phyloP scores from a whole-genome alignment of 2,329 filamentous ascomycete species.

The Arthrobotrys megalospora region DNA sequence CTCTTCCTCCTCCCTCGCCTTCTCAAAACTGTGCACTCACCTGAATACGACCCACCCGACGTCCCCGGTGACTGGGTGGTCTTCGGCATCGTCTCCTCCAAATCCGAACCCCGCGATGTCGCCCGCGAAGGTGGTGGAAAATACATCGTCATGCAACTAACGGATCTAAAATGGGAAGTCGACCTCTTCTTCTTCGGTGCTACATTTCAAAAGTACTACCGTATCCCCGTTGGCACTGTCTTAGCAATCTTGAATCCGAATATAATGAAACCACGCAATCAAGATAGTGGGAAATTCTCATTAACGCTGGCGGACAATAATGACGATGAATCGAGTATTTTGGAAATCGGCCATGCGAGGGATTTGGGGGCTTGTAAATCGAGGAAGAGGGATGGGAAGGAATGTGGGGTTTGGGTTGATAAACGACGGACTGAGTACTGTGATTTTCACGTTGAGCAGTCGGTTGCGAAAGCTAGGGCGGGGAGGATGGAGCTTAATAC shows the following conservation, averaged over 20 bases:
- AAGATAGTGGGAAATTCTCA: conserved; percentile 86
- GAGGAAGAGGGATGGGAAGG: conserved; percentile 84
- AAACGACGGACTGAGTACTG: conserved; percentile 89
- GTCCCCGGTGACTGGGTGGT: conserved; percentile 91
- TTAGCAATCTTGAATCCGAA: conserved; percentile 92
- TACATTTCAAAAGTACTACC: conserved; percentile 94
- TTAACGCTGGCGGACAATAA: conserved; percentile 80
- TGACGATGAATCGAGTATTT: conserved; percentile 77
- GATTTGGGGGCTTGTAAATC: conserved; percentile 92
- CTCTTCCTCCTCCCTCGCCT: conserved; percentile 84
- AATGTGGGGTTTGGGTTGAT: conserved; percentile 89
- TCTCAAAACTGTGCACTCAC: conserved; percentile 83
- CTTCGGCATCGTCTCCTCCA: conserved; percentile 87
- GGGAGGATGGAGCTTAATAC: conserved; percentile 84
- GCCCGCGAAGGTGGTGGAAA: conserved; percentile 78
- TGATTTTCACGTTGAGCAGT: conserved; percentile 90
- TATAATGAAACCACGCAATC: conserved; percentile 84
- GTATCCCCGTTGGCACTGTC: conserved; percentile 89
- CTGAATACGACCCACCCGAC: conserved; percentile 83
- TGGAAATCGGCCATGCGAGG: conserved; percentile 87
- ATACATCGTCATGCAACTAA: conserved; percentile 92
- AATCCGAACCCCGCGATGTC: conserved; percentile 82
- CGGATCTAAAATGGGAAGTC: conserved; percentile 89
- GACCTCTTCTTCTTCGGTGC: conserved; percentile 93
- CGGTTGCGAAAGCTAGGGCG: conserved; percentile 79